Conservation (phyloP, 2,329 filamentous ascomycete genomes). For the Aspergillus thermomutatus region DNA sequence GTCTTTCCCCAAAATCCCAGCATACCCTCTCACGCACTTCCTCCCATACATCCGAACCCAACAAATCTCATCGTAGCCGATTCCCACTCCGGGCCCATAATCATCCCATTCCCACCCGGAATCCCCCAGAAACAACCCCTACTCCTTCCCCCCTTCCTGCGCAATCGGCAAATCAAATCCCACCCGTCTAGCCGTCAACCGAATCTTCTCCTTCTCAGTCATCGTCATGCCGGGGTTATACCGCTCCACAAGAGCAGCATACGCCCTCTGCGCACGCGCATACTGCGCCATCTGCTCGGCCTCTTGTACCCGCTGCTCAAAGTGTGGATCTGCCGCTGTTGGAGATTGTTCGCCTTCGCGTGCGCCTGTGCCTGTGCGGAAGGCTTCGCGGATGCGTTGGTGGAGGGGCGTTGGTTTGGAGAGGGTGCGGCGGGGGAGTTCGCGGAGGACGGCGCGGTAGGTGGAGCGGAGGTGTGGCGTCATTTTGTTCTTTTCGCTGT, state of each 20-base stretch:
- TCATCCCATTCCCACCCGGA: background rate
- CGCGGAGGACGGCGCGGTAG: slow-evolving; percentile 84
- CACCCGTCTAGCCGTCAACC: slow-evolving; percentile 79
- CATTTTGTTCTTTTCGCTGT: slow-evolving; percentile 19
- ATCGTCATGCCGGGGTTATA: slow-evolving; percentile 93
- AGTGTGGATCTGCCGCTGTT: slow-evolving; percentile 10
- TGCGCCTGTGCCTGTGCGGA: slow-evolving; percentile 43
- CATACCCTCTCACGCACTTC: background rate
- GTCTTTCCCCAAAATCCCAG: background rate
- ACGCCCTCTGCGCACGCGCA: slow-evolving; percentile 78
- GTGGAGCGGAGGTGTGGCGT: slow-evolving; percentile 60
- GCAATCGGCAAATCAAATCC: slow-evolving; percentile 83
- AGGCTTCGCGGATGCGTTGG: slow-evolving; percentile 62
- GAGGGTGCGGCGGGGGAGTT: slow-evolving; percentile 71
- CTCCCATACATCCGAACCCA: background rate
- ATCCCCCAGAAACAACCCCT: slow-evolving; percentile 1
- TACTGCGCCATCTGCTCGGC: slow-evolving; percentile 80
- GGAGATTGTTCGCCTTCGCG: slow-evolving; percentile 23
- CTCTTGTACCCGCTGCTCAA: slow-evolving; percentile 42
- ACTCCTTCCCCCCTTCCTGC: slow-evolving; percentile 31
- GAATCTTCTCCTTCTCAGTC: slow-evolving; percentile 77
- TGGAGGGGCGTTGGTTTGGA: slow-evolving; percentile 67
- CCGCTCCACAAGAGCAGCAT: slow-evolving; percentile 75
- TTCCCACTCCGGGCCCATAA: background rate
- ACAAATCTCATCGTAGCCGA: background rate